Conservation (phyloP, 2,329 filamentous ascomycete species). For the Cadophora sp. region DNA sequence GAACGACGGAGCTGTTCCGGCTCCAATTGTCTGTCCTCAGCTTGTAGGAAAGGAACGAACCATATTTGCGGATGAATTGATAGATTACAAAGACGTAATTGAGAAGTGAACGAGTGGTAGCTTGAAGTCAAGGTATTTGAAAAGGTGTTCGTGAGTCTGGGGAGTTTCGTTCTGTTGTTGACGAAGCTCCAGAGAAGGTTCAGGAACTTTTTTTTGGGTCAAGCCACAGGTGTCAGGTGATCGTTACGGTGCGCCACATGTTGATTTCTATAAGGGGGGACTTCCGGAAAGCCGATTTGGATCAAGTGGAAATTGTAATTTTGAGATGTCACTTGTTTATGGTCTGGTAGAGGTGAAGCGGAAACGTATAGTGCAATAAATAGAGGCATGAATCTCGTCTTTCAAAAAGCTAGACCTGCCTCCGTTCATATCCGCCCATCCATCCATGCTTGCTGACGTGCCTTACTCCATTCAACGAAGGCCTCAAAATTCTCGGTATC, state of each 20-base stretch:
- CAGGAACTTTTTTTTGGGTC: constrained; percentile 21
- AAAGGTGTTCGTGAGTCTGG: constrained; percentile 8
- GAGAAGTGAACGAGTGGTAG: constrained; percentile 19
- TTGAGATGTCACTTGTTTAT: background rate
- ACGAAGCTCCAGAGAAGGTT: constrained; percentile 16
- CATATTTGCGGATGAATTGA: constrained; percentile 32
- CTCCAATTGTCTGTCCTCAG: background rate
- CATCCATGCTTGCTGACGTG: constrained; percentile 8
- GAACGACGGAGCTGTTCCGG: background rate
- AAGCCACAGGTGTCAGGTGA: constrained; percentile 6
- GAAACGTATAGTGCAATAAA: constrained; percentile 13
- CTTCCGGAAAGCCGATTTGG: background rate
- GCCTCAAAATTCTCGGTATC: background rate
- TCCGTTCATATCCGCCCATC: background rate
- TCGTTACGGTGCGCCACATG: background rate
- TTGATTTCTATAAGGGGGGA: background rate
- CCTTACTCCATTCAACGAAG: background rate
- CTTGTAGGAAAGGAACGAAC: constrained; percentile 24
- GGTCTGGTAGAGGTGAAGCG: background rate
- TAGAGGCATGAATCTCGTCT: constrained; percentile 9
- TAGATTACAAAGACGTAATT: constrained; percentile 12
- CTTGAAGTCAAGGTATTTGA: background rate
- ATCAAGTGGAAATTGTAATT: background rate
- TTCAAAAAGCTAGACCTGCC: constrained; percentile 3
- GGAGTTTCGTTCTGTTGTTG: constrained; percentile 5